Base-by-base conservation (phyloP, 2,329 filamentous ascomycete genomes). In the Sclerotinia glacialis region DNA sequence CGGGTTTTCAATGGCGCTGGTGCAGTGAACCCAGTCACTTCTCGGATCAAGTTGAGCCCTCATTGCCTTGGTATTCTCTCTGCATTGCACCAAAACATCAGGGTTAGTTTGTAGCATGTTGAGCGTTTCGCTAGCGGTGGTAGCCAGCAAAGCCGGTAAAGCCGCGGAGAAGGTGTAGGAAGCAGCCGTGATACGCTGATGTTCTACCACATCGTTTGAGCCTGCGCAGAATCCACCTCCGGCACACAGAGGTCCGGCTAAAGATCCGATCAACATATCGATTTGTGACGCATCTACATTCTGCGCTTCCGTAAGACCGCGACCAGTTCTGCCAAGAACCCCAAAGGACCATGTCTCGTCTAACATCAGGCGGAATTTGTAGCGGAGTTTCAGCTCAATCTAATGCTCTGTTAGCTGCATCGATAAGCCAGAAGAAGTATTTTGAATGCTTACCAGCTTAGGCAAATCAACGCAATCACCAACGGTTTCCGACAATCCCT, bases 321-420 rank as follows among this genome's bases (percentile, higher is more conserved):
- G 89, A 26, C 95, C 96, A 34, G 92, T 97, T 69, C 93, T 86
- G 58, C 95, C 95, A 6, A 99, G 85, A 23, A 98, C 91, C 68
- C 94, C 96, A 77, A 98, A 99, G 0, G 93, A 97, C 89, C 92
- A 96, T 1, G 93, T 97, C 81, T 99, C 95, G 78, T 99, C 95
- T 47, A 99, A 87, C 71, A 98, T 96, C 66, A 99, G 86, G 74
- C 95, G 92, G 82, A 98, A 99, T 81, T 97, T 99, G 85, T 98
- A 97, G 78, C 90, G 91, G 72, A 93, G 88, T 80, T 97, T 97
- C 72, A 99, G 83, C 77, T 97, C 94, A 70, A 98, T 83, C 89
- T 92, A 71, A 5, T 21, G 59, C 23, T 16, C 9, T 40, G 56
- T 70, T 64, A 69, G 68, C 28, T 34, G 4, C 59, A 7, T n/a